Percentiles rank a stretch among this genome's conserved stretches.
Evolutionary conservation across 2,329 filamentous ascomycete species (phyloP).

Genomic region (Drechslerella stenobrocha): DNA sequence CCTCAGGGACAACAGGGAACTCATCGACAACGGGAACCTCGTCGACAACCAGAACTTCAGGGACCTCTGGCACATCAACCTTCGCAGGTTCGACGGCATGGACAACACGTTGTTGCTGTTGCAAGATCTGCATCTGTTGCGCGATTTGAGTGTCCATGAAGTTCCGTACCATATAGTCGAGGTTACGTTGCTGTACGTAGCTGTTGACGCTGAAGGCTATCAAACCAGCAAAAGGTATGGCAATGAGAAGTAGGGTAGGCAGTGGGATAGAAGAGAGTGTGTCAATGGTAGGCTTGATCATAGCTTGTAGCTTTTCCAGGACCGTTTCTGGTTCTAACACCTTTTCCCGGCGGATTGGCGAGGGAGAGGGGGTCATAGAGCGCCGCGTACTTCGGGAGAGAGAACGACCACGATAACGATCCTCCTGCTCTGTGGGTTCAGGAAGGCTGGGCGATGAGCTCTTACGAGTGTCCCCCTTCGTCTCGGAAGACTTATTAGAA

Average conservation of each 20-base stretch:
- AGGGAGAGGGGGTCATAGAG: constrained; percentile 24
- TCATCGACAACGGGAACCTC: too few species aligned
- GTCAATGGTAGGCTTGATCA: constrained; percentile 40
- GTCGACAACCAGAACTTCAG: constrained; percentile 17
- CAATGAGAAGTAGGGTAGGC: constrained; percentile 32
- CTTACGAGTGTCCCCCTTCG: constrained; percentile 8
- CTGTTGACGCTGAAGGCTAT: constrained; percentile 45
- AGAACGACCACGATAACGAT: constrained; percentile 18
- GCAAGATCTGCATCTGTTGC: constrained; percentile 31
- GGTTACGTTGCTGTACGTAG: constrained; percentile 38
- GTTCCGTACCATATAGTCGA: constrained; percentile 32
- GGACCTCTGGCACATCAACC: constrained; percentile 4
- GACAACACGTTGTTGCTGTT: constrained; percentile 27
- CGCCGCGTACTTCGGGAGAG: constrained; percentile 9
- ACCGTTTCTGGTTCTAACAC: constrained; percentile 14
- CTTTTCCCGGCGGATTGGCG: constrained; percentile 15
- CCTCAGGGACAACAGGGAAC: too few species aligned
- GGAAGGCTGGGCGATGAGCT: constrained; percentile 7
- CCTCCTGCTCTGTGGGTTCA: constrained; percentile 8
- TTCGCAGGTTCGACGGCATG: constrained; percentile 7
- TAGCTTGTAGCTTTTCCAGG: constrained; percentile 16
- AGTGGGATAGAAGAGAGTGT: constrained; percentile 36
- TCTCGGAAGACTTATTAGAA: constrained; percentile 25
- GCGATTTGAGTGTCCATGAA: constrained; percentile 40
- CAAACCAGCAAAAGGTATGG: constrained; percentile 33